Base-by-base conservation (phyloP, 768 basidiomycete species). In the Boletales sp. region DNA sequence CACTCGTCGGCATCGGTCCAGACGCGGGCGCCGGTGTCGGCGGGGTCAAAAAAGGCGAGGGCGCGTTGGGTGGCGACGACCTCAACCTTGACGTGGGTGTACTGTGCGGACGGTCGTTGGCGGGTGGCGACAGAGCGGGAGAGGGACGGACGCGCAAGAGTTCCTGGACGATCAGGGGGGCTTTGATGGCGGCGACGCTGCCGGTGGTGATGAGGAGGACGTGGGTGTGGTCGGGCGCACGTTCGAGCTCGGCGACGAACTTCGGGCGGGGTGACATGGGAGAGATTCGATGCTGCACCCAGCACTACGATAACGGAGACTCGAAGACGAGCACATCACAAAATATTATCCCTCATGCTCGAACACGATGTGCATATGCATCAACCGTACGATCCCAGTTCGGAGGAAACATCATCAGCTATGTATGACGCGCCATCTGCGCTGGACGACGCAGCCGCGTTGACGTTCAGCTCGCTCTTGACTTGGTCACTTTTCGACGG, bases 1-100 rank as follows among this genome's bases (percentile, higher is more conserved):
- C 95, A 97, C 70, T 98, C 95, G 62, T 97, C 93, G 44, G 81
- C 80, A 66, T 98, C 92, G 1, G 76, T 82, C 94, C 94, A 98
- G 10, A 95, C 83, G 43, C 76, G 72, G 10, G 82, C 77, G 1
- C 84, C 84, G 9, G 92, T 67, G 17, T 80, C 78, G 6, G 70
- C 65, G 21, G 71, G 69, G 44, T 80, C 70, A 70, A 82, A 97
- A 71, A 98, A 97, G 5, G 79, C 78, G 9, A 94, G 72, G 0
- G 91, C 87, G 0, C 81, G 64, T 53, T 85, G 83, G 2, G 93
- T 95, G 0, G 93, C 78, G 5, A 91, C 85, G 9, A 97, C 86
- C 58, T 97, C 82, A 3, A 98, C 77, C 30, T 79, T 80, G 51
- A 96, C 86, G 47, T 82, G 78, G 44, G 69, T 64, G 62, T 90